Conservation (phyloP, 495 filamentous ascomycete genomes). For the Lasiosphaeria ovina region DNA sequence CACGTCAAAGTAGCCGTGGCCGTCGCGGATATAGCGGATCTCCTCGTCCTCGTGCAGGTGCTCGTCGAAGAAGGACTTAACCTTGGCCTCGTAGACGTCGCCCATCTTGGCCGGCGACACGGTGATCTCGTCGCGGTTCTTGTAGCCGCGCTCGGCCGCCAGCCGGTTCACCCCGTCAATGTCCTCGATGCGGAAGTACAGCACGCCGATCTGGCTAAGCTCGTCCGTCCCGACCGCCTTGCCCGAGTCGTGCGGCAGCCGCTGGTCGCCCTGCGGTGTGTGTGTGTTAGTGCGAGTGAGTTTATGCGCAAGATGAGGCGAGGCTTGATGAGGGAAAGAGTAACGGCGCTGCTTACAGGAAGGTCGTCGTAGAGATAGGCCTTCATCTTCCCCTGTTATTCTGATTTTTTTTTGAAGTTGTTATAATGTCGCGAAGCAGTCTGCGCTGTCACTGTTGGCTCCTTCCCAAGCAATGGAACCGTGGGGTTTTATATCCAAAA, state of each 20-base stretch:
- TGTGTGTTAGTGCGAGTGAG: background rate
- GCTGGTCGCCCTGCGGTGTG: conserved; percentile 76
- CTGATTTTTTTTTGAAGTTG: background rate
- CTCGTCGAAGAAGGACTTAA: conserved; percentile 90
- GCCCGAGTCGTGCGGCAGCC: conserved; percentile 83
- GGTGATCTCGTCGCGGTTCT: conserved; percentile 89
- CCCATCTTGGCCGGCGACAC: conserved; percentile 90
- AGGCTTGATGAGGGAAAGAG: conserved; percentile 15
- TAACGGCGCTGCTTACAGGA: conserved; percentile 53
- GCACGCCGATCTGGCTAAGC: conserved; percentile 72
- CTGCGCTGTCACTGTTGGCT: no score
- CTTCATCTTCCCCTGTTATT: conserved; percentile 75
- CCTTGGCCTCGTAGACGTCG: conserved; percentile 80
- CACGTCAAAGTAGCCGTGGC: conserved; percentile 91
- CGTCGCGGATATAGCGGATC: conserved; percentile 94
- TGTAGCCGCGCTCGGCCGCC: conserved; percentile 75
- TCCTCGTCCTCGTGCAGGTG: conserved; percentile 98
- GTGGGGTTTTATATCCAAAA: no score
- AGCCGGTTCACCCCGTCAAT: conserved; percentile 67
- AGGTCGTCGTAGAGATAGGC: conserved; percentile 82
- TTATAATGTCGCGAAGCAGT: background rate
- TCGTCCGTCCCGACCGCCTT: conserved; percentile 56
- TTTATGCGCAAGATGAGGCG: background rate
- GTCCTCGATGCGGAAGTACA: conserved; percentile 67
- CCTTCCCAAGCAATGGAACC: no score